These are phyloP conservation scores for Lactifluus pinguis DNA, from an alignment of 768 basidiomycete species.

Conservation along the genomic window DNA sequence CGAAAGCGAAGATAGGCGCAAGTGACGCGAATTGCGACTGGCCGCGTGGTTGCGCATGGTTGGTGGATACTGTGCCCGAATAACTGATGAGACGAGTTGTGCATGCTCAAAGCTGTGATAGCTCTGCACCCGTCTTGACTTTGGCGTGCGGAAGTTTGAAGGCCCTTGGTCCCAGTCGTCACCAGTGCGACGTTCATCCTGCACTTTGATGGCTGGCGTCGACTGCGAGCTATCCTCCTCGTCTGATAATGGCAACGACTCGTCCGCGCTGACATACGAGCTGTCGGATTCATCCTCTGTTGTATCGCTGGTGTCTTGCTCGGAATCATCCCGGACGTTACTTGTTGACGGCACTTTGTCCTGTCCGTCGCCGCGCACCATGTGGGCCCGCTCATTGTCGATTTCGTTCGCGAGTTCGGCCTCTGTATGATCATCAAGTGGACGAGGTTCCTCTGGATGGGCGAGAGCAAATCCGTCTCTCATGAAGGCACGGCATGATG, in stretches of 20 bases:
- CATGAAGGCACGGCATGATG: slow-evolving; percentile 64
- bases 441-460: slow-evolving; percentile 41
- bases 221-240: slow-evolving; percentile 1
- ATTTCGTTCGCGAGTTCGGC: slow-evolving; percentile 60
- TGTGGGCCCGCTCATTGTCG: slow-evolving; percentile 50
- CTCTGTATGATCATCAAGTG: slow-evolving; percentile 47
- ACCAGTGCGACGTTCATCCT: neutral
- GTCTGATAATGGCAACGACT: neutral
- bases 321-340: slow-evolving; percentile 1
- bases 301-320: slow-evolving; percentile 3
- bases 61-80: neutral
- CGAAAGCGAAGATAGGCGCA: slow-evolving; percentile 29
- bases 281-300: slow-evolving; percentile 16
- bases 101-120: slow-evolving; percentile 1
- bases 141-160: neutral
- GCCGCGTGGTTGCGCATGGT: neutral
- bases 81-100: neutral
- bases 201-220: neutral
- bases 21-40: slow-evolving; percentile 22
- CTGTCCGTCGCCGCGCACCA: slow-evolving; percentile 70
- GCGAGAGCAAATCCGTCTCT: slow-evolving; percentile 46
- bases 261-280: slow-evolving; percentile 14
- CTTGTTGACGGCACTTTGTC: slow-evolving; percentile 31
- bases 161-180: slow-evolving; percentile 1
- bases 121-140: slow-evolving; percentile 4